Conservation (phyloP, 441 rosid species). For the Gossypium trilobum region DNA sequence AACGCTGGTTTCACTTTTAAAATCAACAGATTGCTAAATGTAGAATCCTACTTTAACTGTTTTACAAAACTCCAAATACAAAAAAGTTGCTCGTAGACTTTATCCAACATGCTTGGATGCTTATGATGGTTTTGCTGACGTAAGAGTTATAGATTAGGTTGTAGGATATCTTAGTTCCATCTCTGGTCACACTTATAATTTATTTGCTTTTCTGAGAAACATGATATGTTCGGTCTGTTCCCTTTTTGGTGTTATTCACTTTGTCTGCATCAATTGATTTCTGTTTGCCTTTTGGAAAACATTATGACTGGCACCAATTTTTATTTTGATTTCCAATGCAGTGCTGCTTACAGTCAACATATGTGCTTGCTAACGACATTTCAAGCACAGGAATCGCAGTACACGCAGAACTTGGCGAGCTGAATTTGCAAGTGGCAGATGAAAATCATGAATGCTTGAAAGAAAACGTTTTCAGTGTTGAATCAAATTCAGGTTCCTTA, state of each 20-base stretch:
- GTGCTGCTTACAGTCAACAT: constrained; percentile 90
- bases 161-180: constrained; percentile 1
- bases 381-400: constrained; percentile 62
- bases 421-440: constrained; percentile 83
- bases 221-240: neutral
- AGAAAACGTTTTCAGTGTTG: constrained; percentile 70
- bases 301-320: constrained; percentile 8
- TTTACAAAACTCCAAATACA: neutral
- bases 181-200: neutral
- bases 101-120: neutral
- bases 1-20: neutral
- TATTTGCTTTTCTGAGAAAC: neutral
- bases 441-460: constrained; percentile 81
- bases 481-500: constrained; percentile 84
- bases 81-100: neutral
- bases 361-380: constrained; percentile 79
- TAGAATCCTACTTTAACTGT: constrained; percentile 6
- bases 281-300: neutral
- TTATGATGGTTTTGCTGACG: neutral
- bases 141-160: neutral
- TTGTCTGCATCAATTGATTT: neutral
- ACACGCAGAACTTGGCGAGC: constrained; percentile 91
- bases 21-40: neutral
- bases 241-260: neutral
- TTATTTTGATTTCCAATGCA: constrained; percentile 26